Conservation (phyloP, 129 eudicot species). For the Ambrosia artemisiifolia region DNA sequence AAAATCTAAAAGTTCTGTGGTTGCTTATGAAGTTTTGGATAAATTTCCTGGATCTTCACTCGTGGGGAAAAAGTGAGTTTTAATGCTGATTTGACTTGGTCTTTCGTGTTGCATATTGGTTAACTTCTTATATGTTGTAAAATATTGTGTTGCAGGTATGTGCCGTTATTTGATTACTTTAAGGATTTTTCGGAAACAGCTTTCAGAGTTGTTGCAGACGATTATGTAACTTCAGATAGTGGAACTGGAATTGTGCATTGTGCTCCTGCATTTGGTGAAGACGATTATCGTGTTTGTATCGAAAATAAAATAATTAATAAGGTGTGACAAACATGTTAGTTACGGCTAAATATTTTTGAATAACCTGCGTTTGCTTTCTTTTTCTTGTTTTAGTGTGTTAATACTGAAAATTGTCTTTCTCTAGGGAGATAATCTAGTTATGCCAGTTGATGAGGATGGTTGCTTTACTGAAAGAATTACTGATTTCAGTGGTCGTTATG, state of each 20-base stretch:
- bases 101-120: background rate
- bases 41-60: conserved; percentile 62
- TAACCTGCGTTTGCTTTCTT: background rate
- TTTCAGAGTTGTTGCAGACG: conserved; percentile 27
- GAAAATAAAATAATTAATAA: conserved; percentile 57
- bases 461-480: conserved; percentile 67
- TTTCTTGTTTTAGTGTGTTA: background rate
- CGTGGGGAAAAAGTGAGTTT: conserved; percentile 67
- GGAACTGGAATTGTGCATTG: conserved; percentile 88
- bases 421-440: conserved; percentile 63
- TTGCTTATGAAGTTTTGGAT: conserved; percentile 54
- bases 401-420: conserved; percentile 6
- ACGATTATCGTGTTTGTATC: conserved; percentile 83
- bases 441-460: conserved; percentile 91
- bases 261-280: conserved; percentile 96
- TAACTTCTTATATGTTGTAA: background rate
- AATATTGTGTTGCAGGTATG: conserved; percentile 55
- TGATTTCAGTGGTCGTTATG: conserved; percentile 57
- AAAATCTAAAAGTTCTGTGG: conserved; percentile 37
- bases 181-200: conserved; percentile 16
- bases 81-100: background rate
- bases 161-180: conserved; percentile 21
- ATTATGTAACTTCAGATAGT: conserved; percentile 69
- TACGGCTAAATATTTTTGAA: background rate
- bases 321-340: conserved; percentile 25